Evolutionary conservation across 2,329 filamentous ascomycete species (phyloP).

Genomic region (Claviceps citrina): DNA sequence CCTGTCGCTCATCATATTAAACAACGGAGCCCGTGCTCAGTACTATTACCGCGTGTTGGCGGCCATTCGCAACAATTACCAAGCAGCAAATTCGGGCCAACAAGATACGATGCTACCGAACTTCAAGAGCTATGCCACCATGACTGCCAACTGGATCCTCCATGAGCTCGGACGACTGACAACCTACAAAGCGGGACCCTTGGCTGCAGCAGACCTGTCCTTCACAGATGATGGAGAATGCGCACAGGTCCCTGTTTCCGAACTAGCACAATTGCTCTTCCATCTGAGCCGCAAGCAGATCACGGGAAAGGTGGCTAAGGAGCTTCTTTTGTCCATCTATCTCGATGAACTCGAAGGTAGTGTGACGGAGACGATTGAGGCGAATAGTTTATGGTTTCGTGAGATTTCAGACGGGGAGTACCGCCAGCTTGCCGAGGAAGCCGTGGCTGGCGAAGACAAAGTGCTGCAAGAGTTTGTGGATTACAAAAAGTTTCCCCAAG

Average conservation of each 20-base stretch:
- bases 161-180: slow-evolving; percentile 60
- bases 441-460: slow-evolving; percentile 30
- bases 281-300: slow-evolving; percentile 34
- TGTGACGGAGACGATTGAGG: slow-evolving; percentile 30
- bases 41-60: slow-evolving; percentile 61
- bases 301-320: slow-evolving; percentile 41
- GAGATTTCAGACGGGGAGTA: slow-evolving; percentile 36
- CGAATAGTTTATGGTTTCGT: slow-evolving; percentile 37
- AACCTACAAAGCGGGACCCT: slow-evolving; percentile 28
- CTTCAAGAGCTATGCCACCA: slow-evolving; percentile 24
- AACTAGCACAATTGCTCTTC: slow-evolving; percentile 36
- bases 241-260: slow-evolving; percentile 26
- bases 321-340: slow-evolving; percentile 38
- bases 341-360: slow-evolving; percentile 28
- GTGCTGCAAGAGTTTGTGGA: slow-evolving; percentile 30
- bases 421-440: slow-evolving; percentile 26
- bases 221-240: slow-evolving; percentile 34
- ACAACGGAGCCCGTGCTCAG: slow-evolving; percentile 64
- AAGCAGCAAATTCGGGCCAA: slow-evolving; percentile 7
- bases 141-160: slow-evolving; percentile 52
- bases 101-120: slow-evolving; percentile 10
- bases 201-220: slow-evolving; percentile 16
- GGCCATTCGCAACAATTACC: slow-evolving; percentile 22
- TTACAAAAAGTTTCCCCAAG: slow-evolving; percentile 33
- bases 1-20: slow-evolving; percentile 58